Percentiles rank a stretch among this genome's conserved stretches.
phyloP scores from a whole-genome alignment of 2,329 filamentous ascomycete species.

The Colletotrichum siamense region DNA sequence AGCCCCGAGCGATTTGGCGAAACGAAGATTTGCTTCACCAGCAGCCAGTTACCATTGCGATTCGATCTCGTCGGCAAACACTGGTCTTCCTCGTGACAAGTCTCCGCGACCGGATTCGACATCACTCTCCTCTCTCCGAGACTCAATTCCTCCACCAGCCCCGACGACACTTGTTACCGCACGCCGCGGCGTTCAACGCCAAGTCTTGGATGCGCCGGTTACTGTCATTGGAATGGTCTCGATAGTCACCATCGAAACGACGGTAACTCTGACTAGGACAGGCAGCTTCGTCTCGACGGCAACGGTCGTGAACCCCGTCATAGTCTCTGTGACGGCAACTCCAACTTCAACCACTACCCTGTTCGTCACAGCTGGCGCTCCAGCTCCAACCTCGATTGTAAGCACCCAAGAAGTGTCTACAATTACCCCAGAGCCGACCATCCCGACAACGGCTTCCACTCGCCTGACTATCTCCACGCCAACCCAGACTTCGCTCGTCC shows the following conservation, averaged over 20 bases:
- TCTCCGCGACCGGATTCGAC: neutral
- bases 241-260: constrained; percentile 7
- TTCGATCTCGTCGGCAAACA: neutral
- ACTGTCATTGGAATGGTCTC: neutral
- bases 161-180: neutral
- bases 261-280: constrained; percentile 8
- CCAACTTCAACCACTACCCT: constrained; percentile 18
- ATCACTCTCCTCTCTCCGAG: neutral
- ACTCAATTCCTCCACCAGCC: no score
- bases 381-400: neutral
- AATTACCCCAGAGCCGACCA: neutral
- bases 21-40: neutral
- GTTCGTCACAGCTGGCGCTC: constrained; percentile 2
- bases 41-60: neutral
- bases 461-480: neutral
- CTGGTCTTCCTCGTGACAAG: no score
- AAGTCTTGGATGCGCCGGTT: neutral
- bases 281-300: constrained; percentile 6
- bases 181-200: neutral
- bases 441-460: neutral
- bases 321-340: constrained; percentile 18
- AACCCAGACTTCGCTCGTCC: neutral
- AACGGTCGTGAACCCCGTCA: constrained; percentile 11
- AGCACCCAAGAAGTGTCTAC: neutral
- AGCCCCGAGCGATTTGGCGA: constrained; percentile 11